Conservation (phyloP, 495 filamentous ascomycete genomes). For the Aspergillus carlsbadensis region DNA sequence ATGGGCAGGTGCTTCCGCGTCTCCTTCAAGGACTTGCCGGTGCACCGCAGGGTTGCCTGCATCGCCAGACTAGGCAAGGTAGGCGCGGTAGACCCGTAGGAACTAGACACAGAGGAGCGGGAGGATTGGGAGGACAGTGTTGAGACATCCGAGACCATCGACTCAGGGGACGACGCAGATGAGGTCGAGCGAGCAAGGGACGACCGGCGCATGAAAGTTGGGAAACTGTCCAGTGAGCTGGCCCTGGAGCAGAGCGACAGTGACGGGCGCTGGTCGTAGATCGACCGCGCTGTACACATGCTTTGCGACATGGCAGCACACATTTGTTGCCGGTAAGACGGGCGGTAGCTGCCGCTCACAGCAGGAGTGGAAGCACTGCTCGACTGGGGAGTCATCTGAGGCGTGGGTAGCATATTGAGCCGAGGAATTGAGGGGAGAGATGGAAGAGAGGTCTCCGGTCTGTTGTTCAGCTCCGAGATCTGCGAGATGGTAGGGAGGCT, state of each 20-base stretch:
- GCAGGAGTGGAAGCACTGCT: constrained; percentile 83
- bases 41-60: constrained; percentile 80
- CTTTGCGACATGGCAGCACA: constrained; percentile 74
- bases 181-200: constrained; percentile 77
- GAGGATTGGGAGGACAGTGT: constrained; percentile 59
- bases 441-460: constrained; percentile 27
- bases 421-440: constrained; percentile 45
- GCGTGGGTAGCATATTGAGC: constrained; percentile 71
- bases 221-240: constrained; percentile 46
- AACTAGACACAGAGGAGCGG: constrained; percentile 69
- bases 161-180: constrained; percentile 81
- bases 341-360: constrained; percentile 64
- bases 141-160: constrained; percentile 84
- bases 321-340: constrained; percentile 65
- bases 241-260: constrained; percentile 54
- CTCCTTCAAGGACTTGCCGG: constrained; percentile 54
- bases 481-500: constrained; percentile 11
- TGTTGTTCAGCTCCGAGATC: constrained; percentile 58
- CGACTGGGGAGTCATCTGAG: constrained; percentile 76
- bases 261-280: constrained; percentile 49
- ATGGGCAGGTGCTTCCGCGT: constrained; percentile 39
- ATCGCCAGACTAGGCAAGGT: constrained; percentile 66
- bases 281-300: constrained; percentile 62
- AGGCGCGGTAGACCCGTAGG: constrained; percentile 65
- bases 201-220: constrained; percentile 61